These are phyloP conservation scores for Tolypocladium tropicale DNA, from an alignment of 2,329 filamentous ascomycete genomes.

Conservation along the genomic window DNA sequence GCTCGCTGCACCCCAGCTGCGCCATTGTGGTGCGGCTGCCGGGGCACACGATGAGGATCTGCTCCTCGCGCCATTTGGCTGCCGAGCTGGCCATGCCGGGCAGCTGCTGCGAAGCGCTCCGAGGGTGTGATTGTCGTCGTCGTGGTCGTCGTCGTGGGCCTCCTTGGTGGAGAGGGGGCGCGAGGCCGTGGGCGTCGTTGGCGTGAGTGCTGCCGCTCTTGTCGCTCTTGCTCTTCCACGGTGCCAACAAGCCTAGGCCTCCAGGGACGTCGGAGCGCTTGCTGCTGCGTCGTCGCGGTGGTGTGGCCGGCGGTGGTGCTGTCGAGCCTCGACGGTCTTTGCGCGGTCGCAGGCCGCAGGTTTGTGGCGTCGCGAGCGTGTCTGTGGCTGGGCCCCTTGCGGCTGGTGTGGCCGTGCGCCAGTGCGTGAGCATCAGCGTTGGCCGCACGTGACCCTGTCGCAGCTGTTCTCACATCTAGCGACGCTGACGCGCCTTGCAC, in stretches of 20 bases:
- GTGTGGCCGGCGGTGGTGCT: constrained; percentile 6
- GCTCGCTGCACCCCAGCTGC: constrained; percentile 80
- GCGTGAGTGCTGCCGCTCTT: neutral
- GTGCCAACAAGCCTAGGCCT: neutral
- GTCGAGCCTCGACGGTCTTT: constrained; percentile 10
- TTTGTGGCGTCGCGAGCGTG: constrained; percentile 11
- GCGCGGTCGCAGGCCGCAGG: constrained; percentile 14
- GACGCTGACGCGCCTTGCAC: neutral
- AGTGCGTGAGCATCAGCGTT: neutral
- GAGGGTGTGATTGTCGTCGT: neutral
- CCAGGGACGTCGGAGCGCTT: neutral
- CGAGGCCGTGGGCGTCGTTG: neutral
- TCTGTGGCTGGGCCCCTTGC: neutral
- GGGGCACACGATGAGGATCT: constrained; percentile 62
- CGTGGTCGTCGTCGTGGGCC: neutral
- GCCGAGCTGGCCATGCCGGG: constrained; percentile 42
- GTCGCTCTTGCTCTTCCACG: neutral
- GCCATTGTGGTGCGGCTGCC: constrained; percentile 86
- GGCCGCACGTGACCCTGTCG: neutral
- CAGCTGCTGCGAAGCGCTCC: neutral
- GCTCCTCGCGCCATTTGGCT: constrained; percentile 54
- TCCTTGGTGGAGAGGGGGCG: neutral
- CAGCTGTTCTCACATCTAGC: neutral
- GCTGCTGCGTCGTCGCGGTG: constrained; percentile 8
- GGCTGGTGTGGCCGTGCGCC: constrained; percentile 3